These are phyloP conservation scores for Tarenaya hassleriana DNA, from an alignment of 345 rosid genomes.

Conservation along the genomic window DNA sequence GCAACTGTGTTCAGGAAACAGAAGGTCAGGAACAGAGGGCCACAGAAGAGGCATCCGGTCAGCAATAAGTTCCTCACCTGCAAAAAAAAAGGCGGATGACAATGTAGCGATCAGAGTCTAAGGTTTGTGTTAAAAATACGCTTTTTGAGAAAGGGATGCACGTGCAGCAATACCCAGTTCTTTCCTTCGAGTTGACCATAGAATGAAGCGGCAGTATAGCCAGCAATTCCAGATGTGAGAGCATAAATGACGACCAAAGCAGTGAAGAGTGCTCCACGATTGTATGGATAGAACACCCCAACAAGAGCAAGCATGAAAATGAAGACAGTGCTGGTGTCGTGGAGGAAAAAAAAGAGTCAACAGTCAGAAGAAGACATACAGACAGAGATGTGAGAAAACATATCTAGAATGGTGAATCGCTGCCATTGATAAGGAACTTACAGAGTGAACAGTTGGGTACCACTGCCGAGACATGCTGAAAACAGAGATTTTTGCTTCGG, in stretches of 20 bases:
- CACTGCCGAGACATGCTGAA: conserved; percentile 77
- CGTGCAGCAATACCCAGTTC: conserved; percentile 67
- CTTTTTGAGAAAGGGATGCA: background rate
- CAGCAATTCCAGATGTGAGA: conserved; percentile 86
- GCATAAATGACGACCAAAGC: conserved; percentile 85
- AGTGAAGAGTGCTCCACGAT: conserved; percentile 85
- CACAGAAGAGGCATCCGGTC: conserved; percentile 86
- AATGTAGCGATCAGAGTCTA: too few species aligned
- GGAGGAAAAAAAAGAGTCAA: background rate
- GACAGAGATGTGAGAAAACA: background rate
- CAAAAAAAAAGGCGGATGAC: background rate
- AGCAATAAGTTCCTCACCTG: conserved; percentile 80
- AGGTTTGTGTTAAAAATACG: background rate
- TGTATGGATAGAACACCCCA: conserved; percentile 90
- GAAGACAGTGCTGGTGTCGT: conserved; percentile 51
- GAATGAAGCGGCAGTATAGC: conserved; percentile 74
- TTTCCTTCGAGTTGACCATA: conserved; percentile 88
- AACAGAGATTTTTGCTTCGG: conserved; percentile 65
- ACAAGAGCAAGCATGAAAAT: conserved; percentile 80
- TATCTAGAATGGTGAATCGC: background rate
- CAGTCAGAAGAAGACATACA: background rate
- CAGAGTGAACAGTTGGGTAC: conserved; percentile 74
- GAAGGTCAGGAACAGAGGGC: conserved; percentile 78
- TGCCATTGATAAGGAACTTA: conserved; percentile 39
- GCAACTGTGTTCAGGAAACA: conserved; percentile 91